These are phyloP conservation scores for Boletus tylopilopsis DNA, from an alignment of 768 basidiomycete genomes.

Conservation along the genomic window DNA sequence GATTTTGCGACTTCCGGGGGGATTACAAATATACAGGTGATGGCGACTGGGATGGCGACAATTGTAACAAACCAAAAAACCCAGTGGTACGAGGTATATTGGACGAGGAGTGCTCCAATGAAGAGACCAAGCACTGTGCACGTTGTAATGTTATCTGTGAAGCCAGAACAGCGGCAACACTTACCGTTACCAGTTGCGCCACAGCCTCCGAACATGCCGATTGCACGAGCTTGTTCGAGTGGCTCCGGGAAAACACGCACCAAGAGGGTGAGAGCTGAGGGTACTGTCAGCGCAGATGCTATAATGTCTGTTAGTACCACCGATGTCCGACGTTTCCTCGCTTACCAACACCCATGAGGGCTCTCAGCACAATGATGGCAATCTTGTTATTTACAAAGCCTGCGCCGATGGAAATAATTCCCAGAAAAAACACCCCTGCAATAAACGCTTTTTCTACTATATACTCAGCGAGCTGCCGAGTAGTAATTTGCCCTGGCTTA, in stretches of 20 bases:
- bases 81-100: constrained; percentile 43
- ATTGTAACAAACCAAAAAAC: constrained; percentile 48
- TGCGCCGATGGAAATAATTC: constrained; percentile 40
- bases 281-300: constrained; percentile 50
- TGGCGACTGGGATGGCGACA: constrained; percentile 32
- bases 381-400: constrained; percentile 47
- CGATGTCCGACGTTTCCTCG: background rate
- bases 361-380: constrained; percentile 47
- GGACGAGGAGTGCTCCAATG: constrained; percentile 41
- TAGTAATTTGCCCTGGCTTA: constrained; percentile 22
- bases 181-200: constrained; percentile 45
- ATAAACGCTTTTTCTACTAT: constrained; percentile 42
- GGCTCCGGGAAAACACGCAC: constrained; percentile 49
- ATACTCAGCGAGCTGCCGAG: constrained; percentile 26
- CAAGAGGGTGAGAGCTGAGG: constrained; percentile 47
- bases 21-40: constrained; percentile 32
- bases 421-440: constrained; percentile 38
- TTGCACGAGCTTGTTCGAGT: constrained; percentile 43
- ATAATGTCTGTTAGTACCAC: constrained; percentile 6
- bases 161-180: background rate
- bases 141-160: background rate
- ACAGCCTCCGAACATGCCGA: constrained; percentile 43
- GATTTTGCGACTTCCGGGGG: constrained; percentile 22
- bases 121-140: constrained; percentile 37
- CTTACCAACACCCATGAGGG: constrained; percentile 45